These are phyloP conservation scores for Hepatocystis sp. DNA, from an alignment of 169 alveolate genomes.

Conservation along the genomic window DNA sequence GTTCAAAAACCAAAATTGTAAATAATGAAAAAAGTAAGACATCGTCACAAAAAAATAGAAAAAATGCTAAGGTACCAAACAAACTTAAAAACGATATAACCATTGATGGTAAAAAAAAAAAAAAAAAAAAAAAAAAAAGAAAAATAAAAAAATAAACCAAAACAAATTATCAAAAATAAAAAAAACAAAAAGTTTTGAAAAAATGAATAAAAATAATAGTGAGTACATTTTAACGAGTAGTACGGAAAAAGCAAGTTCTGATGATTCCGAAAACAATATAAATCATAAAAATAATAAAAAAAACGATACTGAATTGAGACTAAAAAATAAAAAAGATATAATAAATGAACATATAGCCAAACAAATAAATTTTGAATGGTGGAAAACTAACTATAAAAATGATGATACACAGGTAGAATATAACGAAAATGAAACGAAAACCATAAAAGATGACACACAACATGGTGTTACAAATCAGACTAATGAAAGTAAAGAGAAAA, in stretches of 20 bases:
- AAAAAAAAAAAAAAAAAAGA: not conserved
- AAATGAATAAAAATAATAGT: not conserved
- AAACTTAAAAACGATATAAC: no score
- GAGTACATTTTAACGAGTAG: not conserved
- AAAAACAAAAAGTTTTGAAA: not conserved
- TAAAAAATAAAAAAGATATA: slow-evolving; percentile 10
- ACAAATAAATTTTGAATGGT: slow-evolving; percentile 62
- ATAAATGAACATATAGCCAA: slow-evolving; percentile 42
- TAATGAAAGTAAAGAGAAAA: slow-evolving; percentile 23
- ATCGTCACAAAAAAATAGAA: no score
- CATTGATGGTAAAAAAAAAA: not conserved
- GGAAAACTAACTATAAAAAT: slow-evolving; percentile 23
- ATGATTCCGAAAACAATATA: not conserved
- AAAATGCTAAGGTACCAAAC: no score
- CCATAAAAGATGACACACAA: not conserved
- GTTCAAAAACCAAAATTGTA: no score
- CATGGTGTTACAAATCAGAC: not conserved
- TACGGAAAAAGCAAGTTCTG: not conserved
- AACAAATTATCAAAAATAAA: not conserved
- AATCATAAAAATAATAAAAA: not conserved
- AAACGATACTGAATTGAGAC: not conserved
- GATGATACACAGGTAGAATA: not conserved
- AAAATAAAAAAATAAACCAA: not conserved
- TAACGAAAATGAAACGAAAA: not conserved
- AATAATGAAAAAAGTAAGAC: no score